phyloP scores from a whole-genome alignment of 306 rosid species.

The Dryas alaskensis region DNA sequence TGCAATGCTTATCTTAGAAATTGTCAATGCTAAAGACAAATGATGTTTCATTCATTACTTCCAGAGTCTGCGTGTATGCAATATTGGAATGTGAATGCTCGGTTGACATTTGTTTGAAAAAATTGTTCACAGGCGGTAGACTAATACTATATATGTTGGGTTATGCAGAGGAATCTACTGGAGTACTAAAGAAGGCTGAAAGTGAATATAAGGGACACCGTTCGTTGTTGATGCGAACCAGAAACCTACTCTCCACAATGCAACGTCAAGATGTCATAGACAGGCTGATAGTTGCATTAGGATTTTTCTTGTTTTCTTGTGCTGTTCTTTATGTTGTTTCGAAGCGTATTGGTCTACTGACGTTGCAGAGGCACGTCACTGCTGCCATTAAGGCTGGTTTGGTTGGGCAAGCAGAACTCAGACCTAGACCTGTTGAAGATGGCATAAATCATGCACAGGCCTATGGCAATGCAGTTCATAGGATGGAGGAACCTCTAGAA shows the following conservation, averaged over 20 bases:
- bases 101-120: not conserved
- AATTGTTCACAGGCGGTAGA: not conserved
- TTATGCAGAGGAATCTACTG: slow-evolving; percentile 73
- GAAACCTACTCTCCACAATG: slow-evolving; percentile 83
- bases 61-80: not conserved
- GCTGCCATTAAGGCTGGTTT: slow-evolving; percentile 80
- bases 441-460: slow-evolving; percentile 46
- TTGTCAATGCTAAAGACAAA: not conserved
- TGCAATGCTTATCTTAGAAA: not conserved
- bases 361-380: slow-evolving; percentile 66
- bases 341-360: slow-evolving; percentile 68
- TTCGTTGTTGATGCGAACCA: slow-evolving; percentile 68
- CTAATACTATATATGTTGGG: slow-evolving; percentile 22
- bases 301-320: slow-evolving; percentile 66
- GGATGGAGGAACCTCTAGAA: slow-evolving; percentile 43
- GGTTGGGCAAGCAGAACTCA: slow-evolving; percentile 46
- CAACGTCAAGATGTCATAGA: slow-evolving; percentile 91
- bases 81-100: not conserved
- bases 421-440: slow-evolving; percentile 48
- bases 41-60: not conserved
- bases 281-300: slow-evolving; percentile 72
- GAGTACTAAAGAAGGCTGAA: slow-evolving; percentile 75
- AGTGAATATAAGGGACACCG: slow-evolving; percentile 91
- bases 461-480: slow-evolving; percentile 38
- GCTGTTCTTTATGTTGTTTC: slow-evolving; percentile 84